These are phyloP conservation scores for Lipomyces yamanashiensis DNA, from an alignment of 805 yeast genomes.

Conservation along the genomic window DNA sequence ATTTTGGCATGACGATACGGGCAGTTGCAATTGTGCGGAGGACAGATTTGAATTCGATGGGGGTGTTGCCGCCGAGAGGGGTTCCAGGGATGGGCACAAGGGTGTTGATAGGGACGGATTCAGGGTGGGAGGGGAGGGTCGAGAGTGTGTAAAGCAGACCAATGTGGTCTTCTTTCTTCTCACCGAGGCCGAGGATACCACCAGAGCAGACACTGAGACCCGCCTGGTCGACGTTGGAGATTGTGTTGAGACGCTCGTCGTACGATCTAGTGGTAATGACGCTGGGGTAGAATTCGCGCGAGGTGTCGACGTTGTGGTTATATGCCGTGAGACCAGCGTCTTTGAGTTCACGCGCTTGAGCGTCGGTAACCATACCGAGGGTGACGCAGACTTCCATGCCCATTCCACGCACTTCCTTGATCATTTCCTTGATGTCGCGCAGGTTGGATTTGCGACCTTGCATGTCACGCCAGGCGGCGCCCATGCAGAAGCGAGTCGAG, in stretches of 20 bases:
- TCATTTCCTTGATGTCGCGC: constrained; percentile 67
- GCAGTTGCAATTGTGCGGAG: constrained; percentile 77
- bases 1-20: constrained; percentile 70
- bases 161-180: constrained; percentile 70
- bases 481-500: constrained; percentile 79
- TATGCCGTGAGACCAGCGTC: constrained; percentile 81
- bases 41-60: constrained; percentile 63
- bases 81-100: constrained; percentile 81
- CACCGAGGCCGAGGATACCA: constrained; percentile 80
- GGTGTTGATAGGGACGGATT: constrained; percentile 78
- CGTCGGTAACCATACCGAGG: constrained; percentile 71
- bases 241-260: constrained; percentile 72
- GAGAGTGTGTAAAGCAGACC: constrained; percentile 69
- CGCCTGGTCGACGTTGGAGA: constrained; percentile 63
- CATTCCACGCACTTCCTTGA: constrained; percentile 62
- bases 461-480: constrained; percentile 91
- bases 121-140: constrained; percentile 75
- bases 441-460: constrained; percentile 71
- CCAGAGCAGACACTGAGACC: constrained; percentile 78
- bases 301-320: constrained; percentile 80
- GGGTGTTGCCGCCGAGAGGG: constrained; percentile 66
- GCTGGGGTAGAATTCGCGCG: constrained; percentile 75
- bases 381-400: constrained; percentile 82
- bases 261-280: constrained; percentile 71
- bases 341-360: constrained; percentile 64